phyloP scores from a whole-genome alignment of 768 basidiomycete species.

The Boletus subcaerulescens region DNA sequence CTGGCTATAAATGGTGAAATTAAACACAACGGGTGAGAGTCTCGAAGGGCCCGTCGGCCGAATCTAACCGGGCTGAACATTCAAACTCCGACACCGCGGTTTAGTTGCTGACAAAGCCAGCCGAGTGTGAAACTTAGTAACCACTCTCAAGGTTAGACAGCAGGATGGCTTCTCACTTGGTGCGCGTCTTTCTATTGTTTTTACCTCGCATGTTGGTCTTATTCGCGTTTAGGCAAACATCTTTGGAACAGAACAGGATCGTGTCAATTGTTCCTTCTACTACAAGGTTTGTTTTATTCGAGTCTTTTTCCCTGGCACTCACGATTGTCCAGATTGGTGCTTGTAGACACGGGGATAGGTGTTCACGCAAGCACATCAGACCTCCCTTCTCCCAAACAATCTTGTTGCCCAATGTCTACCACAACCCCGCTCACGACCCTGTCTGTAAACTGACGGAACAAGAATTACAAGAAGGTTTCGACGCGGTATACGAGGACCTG shows the following conservation, averaged over 20 bases:
- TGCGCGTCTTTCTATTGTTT: slow-evolving; percentile 26
- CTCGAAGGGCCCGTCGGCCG: no score
- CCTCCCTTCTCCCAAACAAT: slow-evolving; percentile 98
- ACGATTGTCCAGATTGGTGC: slow-evolving; percentile 77
- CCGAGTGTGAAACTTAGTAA: not conserved
- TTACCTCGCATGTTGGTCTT: not conserved
- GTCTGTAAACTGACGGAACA: slow-evolving; percentile 84
- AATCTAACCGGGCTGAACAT: not conserved
- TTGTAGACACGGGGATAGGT: slow-evolving; percentile 96
- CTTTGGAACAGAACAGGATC: slow-evolving; percentile 91
- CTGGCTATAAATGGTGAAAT: no score
- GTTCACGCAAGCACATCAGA: slow-evolving; percentile 97
- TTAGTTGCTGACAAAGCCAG: not conserved
- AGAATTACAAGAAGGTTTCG: slow-evolving; percentile 88
- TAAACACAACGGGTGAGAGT: no score
- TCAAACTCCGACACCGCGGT: slow-evolving; percentile 23
- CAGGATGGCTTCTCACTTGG: slow-evolving; percentile 73
- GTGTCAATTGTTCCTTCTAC: slow-evolving; percentile 99
- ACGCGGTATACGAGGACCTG: slow-evolving; percentile 92
- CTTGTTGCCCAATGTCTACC: slow-evolving; percentile 94
- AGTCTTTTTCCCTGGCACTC: not conserved
- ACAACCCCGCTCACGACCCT: slow-evolving; percentile 94
- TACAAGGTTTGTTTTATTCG: slow-evolving; percentile 65
- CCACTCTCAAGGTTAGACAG: not conserved
- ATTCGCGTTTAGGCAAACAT: slow-evolving; percentile 71